These are phyloP conservation scores for Phytophthora europaea DNA, from an alignment of 352 stramenopile species.

Conservation along the genomic window DNA sequence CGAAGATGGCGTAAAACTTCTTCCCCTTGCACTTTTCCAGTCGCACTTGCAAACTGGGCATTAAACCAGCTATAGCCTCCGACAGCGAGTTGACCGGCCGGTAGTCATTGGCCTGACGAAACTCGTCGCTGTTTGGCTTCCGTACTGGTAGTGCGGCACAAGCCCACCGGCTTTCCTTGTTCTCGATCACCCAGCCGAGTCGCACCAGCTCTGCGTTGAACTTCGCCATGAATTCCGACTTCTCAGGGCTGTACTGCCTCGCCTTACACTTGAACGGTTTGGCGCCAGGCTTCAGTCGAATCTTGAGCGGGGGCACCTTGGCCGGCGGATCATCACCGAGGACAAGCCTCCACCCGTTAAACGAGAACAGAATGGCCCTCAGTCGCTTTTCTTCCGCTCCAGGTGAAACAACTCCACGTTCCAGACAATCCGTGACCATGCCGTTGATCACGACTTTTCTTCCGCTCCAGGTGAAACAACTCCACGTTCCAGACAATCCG, in stretches of 20 bases:
- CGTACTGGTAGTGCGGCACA: slow-evolving; percentile 1
- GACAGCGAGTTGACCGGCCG: not conserved
- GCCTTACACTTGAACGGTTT: slow-evolving; percentile 5
- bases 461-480: no score
- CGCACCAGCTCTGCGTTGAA: slow-evolving; percentile 5
- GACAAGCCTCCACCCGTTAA: not conserved
- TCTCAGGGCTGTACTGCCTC: slow-evolving; percentile 14
- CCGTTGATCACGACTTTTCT: not conserved
- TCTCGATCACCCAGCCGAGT: slow-evolving; percentile 12
- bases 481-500: no score
- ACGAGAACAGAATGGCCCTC: not conserved
- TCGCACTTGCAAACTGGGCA: slow-evolving; percentile 1
- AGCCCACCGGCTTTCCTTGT: slow-evolving; percentile 5
- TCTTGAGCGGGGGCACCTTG: not conserved
- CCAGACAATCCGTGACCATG: not conserved
- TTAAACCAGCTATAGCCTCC: slow-evolving; percentile 1
- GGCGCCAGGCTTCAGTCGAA: slow-evolving; percentile 3
- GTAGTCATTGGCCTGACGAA: slow-evolving; percentile 6
- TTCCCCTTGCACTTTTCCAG: not conserved
- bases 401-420: not conserved
- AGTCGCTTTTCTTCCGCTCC: not conserved
- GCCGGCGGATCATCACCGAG: slow-evolving; percentile 3
- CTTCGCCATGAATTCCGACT: slow-evolving; percentile 3
- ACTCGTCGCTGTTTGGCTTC: slow-evolving; percentile 10
- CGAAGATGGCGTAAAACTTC: slow-evolving; percentile 19